Percentiles rank a stretch among this genome's conserved stretches.
Conservation (phyloP, 345 rosid species). For the Citrus glauca region DNA sequence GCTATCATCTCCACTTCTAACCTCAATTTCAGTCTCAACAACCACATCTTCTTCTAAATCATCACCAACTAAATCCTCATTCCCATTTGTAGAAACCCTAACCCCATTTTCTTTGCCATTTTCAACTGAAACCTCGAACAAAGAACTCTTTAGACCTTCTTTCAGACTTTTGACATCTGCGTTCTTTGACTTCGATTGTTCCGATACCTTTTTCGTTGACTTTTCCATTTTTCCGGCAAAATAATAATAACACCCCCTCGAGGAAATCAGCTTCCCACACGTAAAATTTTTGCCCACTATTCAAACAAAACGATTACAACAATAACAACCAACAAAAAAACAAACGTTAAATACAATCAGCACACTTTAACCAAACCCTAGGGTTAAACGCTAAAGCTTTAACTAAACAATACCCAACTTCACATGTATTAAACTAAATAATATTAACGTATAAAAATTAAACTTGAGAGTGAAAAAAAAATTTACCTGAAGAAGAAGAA, state of each 20-base stretch:
- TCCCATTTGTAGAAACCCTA: conserved; percentile 44
- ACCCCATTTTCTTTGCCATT: conserved; percentile 29
- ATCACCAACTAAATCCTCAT: conserved; percentile 12
- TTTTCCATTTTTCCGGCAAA: conserved; percentile 26
- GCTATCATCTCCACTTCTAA: conserved; percentile 7
- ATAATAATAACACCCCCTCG: not conserved
- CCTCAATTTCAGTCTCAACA: conserved; percentile 15
- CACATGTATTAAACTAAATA: not conserved
- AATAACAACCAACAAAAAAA: not conserved
- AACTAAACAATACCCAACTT: not conserved
- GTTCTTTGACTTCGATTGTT: conserved; percentile 11
- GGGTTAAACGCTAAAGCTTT: not conserved
- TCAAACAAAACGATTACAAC: not conserved
- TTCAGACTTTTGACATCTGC: conserved; percentile 18
- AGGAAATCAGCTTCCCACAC: conserved; percentile 19
- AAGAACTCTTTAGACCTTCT: conserved; percentile 2
- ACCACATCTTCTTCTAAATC: conserved; percentile 9
- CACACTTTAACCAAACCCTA: not conserved
- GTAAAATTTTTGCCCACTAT: not conserved
- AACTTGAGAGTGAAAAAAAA: not conserved
- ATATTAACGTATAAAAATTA: not conserved
- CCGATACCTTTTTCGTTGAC: conserved; percentile 12
- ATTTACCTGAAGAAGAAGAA: conserved; percentile 18
- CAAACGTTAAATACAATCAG: not conserved
- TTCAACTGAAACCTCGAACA: not conserved